These are phyloP conservation scores for Podochytrium sp. DNA, from an alignment of 192 early-diverging fungal species.

Conservation along the genomic window DNA sequence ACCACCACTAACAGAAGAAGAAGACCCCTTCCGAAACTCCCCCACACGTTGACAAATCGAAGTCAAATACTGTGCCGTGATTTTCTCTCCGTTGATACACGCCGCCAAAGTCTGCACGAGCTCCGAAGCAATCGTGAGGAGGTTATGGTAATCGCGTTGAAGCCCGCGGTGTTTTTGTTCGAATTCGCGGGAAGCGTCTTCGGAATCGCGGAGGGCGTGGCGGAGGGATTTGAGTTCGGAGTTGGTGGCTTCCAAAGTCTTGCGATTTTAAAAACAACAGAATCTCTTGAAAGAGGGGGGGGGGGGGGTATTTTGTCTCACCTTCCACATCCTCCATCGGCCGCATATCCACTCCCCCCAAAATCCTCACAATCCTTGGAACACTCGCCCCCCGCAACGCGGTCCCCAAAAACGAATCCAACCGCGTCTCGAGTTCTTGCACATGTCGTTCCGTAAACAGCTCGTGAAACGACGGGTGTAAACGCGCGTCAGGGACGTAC, in stretches of 20 bases:
- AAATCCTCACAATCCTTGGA: slow-evolving; percentile 42
- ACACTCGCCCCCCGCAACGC: slow-evolving; percentile 28
- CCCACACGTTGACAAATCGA: slow-evolving; percentile 47
- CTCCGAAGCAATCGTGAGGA: slow-evolving; percentile 58
- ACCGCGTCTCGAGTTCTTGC: slow-evolving; percentile 33
- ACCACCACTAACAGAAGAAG: too few relatives aligned
- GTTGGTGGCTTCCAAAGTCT: not conserved
- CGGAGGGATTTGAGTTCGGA: slow-evolving; percentile 19
- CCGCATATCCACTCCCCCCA: slow-evolving; percentile 25
- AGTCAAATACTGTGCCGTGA: slow-evolving; percentile 51
- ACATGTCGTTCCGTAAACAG: slow-evolving; percentile 45
- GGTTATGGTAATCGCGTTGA: slow-evolving; percentile 56
- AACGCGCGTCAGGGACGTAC: slow-evolving; percentile 55
- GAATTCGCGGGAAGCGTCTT: not conserved
- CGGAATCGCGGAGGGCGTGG: slow-evolving; percentile 7
- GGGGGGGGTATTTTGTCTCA: not conserved
- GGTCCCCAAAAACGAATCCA: slow-evolving; percentile 40
- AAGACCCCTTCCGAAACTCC: slow-evolving; percentile 38
- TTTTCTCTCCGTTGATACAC: slow-evolving; percentile 54
- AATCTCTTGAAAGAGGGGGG: not conserved
- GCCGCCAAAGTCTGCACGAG: slow-evolving; percentile 54
- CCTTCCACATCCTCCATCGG: slow-evolving; percentile 14
- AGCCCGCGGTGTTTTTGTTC: slow-evolving; percentile 12
- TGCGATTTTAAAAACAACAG: not conserved
- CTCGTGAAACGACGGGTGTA: slow-evolving; percentile 53